phyloP scores from a whole-genome alignment of 805 yeast species.

The Lachancea meyersii region DNA sequence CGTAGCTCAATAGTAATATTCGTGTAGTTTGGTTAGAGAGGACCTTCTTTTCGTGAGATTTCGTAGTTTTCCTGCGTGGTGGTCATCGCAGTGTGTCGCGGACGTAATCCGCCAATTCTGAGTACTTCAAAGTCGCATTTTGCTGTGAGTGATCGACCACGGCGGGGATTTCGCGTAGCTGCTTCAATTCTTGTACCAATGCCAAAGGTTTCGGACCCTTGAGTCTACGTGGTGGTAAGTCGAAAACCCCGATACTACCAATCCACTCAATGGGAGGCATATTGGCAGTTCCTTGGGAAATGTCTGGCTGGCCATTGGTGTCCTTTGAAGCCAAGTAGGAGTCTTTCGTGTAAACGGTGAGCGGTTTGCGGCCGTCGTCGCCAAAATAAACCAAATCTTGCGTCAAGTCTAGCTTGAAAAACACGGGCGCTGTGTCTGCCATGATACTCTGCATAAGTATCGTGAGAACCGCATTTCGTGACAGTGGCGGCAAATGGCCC shows the following conservation, averaged over 20 bases:
- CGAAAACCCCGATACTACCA: slow-evolving; percentile 21
- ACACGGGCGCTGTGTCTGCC: slow-evolving; percentile 23
- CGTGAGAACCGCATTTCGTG: slow-evolving; percentile 25
- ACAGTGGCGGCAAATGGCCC: slow-evolving; percentile 4
- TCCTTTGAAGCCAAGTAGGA: not conserved
- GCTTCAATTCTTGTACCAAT: slow-evolving; percentile 9
- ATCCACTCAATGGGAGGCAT: slow-evolving; percentile 15
- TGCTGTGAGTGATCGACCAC: not conserved
- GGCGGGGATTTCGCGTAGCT: not conserved
- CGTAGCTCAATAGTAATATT: too few species aligned
- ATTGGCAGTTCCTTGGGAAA: not conserved
- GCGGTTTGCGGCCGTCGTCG: slow-evolving; percentile 16
- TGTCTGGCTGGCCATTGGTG: not conserved
- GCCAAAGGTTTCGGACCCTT: slow-evolving; percentile 7
- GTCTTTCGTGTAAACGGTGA: slow-evolving; percentile 4
- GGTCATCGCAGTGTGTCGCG: slow-evolving; percentile 2
- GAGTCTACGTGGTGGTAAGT: slow-evolving; percentile 13
- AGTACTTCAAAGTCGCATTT: slow-evolving; percentile 1
- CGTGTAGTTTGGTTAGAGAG: not conserved
- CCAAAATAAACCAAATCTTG: slow-evolving; percentile 27
- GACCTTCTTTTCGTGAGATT: not conserved
- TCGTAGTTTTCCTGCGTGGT: not conserved
- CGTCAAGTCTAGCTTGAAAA: slow-evolving; percentile 27
- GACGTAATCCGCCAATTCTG: slow-evolving; percentile 1
- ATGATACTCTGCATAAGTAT: slow-evolving; percentile 27